A percentile compares a stretch with the other conserved stretches of the same genome.
phyloP scores from a whole-genome alignment of 495 filamentous ascomycete species.

The Aspergillus ostianus region DNA sequence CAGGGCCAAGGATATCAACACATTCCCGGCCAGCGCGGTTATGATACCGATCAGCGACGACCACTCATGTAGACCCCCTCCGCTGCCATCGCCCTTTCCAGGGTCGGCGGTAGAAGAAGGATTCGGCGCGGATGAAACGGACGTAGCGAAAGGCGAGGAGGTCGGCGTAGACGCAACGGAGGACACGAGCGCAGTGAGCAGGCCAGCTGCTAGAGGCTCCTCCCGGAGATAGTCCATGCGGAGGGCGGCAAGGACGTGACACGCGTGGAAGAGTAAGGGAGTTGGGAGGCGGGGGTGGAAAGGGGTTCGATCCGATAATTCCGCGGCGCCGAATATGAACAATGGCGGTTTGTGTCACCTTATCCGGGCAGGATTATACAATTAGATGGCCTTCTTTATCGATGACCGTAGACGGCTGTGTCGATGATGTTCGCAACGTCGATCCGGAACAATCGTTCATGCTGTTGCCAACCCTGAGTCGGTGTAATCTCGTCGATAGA shows the following conservation, averaged over 20 bases:
- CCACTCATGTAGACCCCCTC: conserved; percentile 64
- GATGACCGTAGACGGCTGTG: not conserved
- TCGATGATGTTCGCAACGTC: not conserved
- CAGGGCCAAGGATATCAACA: conserved; percentile 90
- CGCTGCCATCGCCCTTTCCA: conserved; percentile 34
- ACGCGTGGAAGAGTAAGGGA: not conserved
- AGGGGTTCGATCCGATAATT: conserved; percentile 7
- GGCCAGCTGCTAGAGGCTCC: conserved; percentile 23
- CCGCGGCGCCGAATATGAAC: conserved; percentile 3
- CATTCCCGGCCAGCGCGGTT: conserved; percentile 86
- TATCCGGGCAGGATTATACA: not conserved
- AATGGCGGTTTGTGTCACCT: not conserved
- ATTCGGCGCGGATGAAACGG: conserved; percentile 17
- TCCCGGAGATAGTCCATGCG: conserved; percentile 22
- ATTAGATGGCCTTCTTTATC: not conserved
- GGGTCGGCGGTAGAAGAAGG: conserved; percentile 18
- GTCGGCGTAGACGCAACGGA: conserved; percentile 26
- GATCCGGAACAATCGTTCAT: conserved; percentile 12
- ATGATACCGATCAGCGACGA: conserved; percentile 92
- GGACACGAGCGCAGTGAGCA: conserved; percentile 31
- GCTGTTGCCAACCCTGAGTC: conserved; percentile 7
- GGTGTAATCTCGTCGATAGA: not conserved
- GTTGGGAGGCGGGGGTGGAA: conserved; percentile 2
- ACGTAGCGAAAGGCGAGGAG: conserved; percentile 9
- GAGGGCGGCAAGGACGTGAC: not conserved